Conservation (phyloP, 2,329 filamentous ascomycete species). For the Cordyceps militaris region DNA sequence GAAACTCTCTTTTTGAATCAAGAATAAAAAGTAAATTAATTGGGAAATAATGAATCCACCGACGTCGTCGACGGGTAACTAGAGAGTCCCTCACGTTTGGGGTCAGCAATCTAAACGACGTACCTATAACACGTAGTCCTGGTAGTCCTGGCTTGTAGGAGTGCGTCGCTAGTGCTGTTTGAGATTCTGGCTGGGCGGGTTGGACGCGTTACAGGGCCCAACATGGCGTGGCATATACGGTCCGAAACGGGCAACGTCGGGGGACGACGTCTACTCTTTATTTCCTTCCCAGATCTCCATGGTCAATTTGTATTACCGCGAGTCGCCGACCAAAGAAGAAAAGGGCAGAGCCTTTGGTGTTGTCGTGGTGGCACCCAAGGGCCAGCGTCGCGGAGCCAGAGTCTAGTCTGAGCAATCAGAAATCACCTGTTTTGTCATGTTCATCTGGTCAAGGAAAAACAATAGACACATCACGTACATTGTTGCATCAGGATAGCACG, state of each 20-base stretch:
- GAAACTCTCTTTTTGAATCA: not conserved
- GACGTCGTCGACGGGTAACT: not conserved
- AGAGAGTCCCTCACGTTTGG: not conserved
- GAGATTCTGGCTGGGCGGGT: not conserved
- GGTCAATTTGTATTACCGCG: too few relatives aligned
- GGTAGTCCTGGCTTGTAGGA: not conserved
- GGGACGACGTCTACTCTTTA: not conserved
- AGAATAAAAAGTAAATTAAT: not conserved
- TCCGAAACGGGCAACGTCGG: slow-evolving; percentile 9
- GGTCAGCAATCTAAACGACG: not conserved
- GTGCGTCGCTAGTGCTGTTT: slow-evolving; percentile 4
- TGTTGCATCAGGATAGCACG: not conserved
- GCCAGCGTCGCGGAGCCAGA: not conserved
- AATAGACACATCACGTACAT: not conserved
- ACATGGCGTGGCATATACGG: not conserved
- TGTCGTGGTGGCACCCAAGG: not conserved
- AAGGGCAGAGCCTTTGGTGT: not conserved
- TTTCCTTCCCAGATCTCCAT: not conserved
- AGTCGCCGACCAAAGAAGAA: not conserved
- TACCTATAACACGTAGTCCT: too few relatives aligned
- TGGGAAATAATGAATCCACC: not conserved
- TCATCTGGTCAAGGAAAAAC: not conserved
- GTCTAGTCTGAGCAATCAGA: not conserved
- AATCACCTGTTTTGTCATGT: not conserved
- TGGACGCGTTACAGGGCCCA: not conserved